Base-by-base conservation (phyloP, 768 basidiomycete species). In the Boletus tomentosulus region DNA sequence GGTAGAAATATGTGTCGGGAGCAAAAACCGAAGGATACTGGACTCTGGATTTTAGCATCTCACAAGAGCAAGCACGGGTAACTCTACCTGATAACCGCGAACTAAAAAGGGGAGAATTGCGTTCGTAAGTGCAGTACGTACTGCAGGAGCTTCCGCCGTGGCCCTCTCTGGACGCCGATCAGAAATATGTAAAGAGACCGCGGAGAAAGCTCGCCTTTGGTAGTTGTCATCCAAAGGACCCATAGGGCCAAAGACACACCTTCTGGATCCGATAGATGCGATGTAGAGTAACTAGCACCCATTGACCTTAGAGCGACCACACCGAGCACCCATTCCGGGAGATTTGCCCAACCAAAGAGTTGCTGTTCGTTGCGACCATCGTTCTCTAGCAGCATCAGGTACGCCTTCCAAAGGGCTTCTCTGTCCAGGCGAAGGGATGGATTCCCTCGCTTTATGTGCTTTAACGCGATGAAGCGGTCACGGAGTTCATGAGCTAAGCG, bases 391-490 rank as follows among this genome's bases (percentile, higher is more conserved):
- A 82, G 57, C 79, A 84, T 81, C 34, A 82, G 52, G 56, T 78
- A 82, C 11, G 70, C 74, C 16, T 73, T 76, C 83, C 83, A 84
- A 15, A 83, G 66, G 57, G 81, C 80, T 47, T 78, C 71, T 28
- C 60, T 38, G 27, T 72, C 66, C 13, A 51, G 44, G 30, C 19
- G 51, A 25, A 46, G 27, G 45, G 56, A 61, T 1, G 51, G 54
- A 15, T n/a, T 46, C 6, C 66, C 57, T 37, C 46, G 53, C 48
- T 74, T 73, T 52, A 84, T 75, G 51, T 76, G 74, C 42, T 67
- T 67, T 28, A 83, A 60, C 4, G 73, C 70, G 25, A 45, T 38
- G 60, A 72, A 78, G 19, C 79, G 74, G 48, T 73, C 70, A 44
- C 70, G 66, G 53, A 83, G 66, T 63, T 83, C 81, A 19, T 47